Evolutionary conservation across 768 basidiomycete species (phyloP), one percentile per base, ranked within the genome.

Genomic region (Aureoboletus auriporus): DNA sequence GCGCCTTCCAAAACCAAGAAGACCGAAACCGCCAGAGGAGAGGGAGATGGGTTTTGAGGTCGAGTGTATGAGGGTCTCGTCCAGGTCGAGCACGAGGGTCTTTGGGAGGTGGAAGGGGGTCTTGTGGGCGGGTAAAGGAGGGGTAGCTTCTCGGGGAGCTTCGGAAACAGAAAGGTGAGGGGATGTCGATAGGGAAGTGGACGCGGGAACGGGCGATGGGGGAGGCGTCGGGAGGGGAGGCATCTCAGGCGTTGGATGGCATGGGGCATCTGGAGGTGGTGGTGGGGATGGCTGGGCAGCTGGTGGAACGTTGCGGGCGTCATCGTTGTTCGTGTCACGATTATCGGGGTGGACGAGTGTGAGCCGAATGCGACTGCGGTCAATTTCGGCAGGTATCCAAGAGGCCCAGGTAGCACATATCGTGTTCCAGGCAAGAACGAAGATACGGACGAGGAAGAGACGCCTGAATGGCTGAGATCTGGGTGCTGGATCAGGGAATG

Each of bases 21-120:
- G 69, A 30, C 84, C 81, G 2, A 79, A 76, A 20, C 83, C 76
- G 29, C 72, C 65, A 51, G 69, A 59, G 57, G 71, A 59, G 8
- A 74, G 65, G 43, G 71, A 66, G 30, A 87, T 75, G 23, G 89
- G 86, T 33, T 92, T 78, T 14, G 93, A 90, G 0, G 96, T 98
- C 2, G 94, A 96, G 64, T 99, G 96, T 49, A 98, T 98, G 41
- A 99, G 82, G 1, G 96, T 99, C 71, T 99, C 96, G 66, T 99
- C 96, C 44, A 99, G 76, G 71, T 99, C 96, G 38, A 99, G 82
- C 28, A 99, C 93, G 33, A 99, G 83, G 1, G 93, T 96, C 74
- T 99, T 99, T 26, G 82, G 93, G 29, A 82, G 74, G 58, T 86
- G 86, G 54, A 95, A 86, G 4, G 86, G 83, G 0, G 84, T 80